Base-by-base conservation (phyloP, 345 rosid species). In the Arabis hirsuta region DNA sequence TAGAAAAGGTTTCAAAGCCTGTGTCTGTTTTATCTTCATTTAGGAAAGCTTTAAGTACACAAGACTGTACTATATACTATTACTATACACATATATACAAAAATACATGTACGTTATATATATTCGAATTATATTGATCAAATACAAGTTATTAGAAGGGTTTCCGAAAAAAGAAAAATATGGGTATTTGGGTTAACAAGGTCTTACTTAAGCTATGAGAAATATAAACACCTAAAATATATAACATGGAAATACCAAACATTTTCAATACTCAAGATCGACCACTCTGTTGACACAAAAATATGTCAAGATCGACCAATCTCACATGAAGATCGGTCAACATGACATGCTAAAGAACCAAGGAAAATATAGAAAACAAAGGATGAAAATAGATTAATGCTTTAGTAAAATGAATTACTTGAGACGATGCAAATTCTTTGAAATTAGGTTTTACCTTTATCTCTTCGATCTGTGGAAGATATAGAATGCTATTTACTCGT, bases 381-480 rank as follows among this genome's bases (percentile, higher is more conserved):
- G n/a, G 38, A 29, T n/a, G 20, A 39, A 12, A 63, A 34, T 50
- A 73, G 71, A 63, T 55, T 10, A n/a, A 55, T 55, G 64, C 4
- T 24, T 14, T 24, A 11, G 57, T 53, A 46, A 36, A 46, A 62
- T 31, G 11, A 44, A n/a, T 19, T 27, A n/a, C 60, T 73, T 34
- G 27, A 73, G 50, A 64, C 50, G 45, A 58, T 60, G 73, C 41
- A 52, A 31, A 51, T 20, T 12, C 14, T 56, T 48, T 39, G 11
- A 36, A 24, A 29, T 52, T 67, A 14, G 26, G 63, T 38, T 42
- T 58, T 68, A 75, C 79, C 79, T 75, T 22, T 22, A 5, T 61
- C 26, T 52, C 43, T 68, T 36, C 16, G 58, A 26, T 11, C 32
- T 36, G 43, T 60, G 27, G 19, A 42, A 44, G 44, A 56, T 57